Evolutionary conservation across 2,329 filamentous ascomycete species (phyloP), one percentile per base, ranked within the genome.

Genomic region (Celoporthe dispersa): DNA sequence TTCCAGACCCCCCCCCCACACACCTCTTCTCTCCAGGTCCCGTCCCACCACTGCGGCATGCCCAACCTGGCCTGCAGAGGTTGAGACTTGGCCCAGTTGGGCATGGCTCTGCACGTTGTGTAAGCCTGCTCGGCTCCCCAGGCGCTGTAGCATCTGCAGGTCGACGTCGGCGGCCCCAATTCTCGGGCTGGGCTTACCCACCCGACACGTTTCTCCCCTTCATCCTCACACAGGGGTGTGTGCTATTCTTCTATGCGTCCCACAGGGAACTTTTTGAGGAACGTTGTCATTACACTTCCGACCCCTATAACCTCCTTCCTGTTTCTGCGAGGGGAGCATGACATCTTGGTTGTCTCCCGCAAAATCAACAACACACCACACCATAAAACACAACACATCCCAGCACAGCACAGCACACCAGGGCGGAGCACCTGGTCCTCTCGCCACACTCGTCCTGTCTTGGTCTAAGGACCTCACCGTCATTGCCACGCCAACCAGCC

Each of bases 121-220:
- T 14, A 65, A 51, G 25, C 31, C 31, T 16, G 48, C 16, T 2
- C 22, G 22, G n/a, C 35, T 19, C n/a, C 31, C 19, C 11, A 44
- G 28, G 25, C 25, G 48, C n/a, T 63, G 28, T 31, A 57, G 48
- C 25, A 12, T 57, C 64, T 66, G 64, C 64, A 66, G 53, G 33
- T 66, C 53, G 64, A 66, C 64, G 51, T 59, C 41, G 63, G 62
- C 31, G 37, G 53, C 33, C 53, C 53, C 33, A 31, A 44, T 22
- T 19, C 51, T 60, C 35, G 51, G 53, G 33, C 51, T 66, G 37
- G n/a, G 41, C 41, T 57, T 66, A 66, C 64, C 64, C 64, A 66
- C 64, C 64, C 64, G 25, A 41, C 64, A 66, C 64, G 48, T 66
- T 66, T 57, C 64, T 66, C 8, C 64, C 64, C 64, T 57, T 37